Base-by-base conservation (phyloP, 1,284 basidiomycete genomes). In the Leccinum solheimii region DNA sequence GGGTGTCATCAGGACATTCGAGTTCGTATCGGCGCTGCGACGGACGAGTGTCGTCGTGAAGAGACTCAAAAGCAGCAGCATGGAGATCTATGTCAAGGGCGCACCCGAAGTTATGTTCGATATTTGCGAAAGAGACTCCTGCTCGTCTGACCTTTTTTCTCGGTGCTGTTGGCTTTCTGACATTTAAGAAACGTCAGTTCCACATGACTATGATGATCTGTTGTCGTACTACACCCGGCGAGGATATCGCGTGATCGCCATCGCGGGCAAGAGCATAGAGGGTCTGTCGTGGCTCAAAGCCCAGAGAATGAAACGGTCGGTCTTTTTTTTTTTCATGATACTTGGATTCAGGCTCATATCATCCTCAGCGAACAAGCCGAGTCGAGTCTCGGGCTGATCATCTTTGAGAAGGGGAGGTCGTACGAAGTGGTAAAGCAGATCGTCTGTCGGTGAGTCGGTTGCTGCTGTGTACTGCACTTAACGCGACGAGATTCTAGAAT, bases 41-140 rank as follows among this genome's bases (percentile, higher is more conserved):
- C 81, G 97, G 57, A 99, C 99, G 97, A 97, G 95, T 65, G 97
- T 99, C 30, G 87, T 99, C 59, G 97, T 98, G 69, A 99, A 98
- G 76, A 84, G 94, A 57, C 84, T 99, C 61, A 97, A 93, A 76
- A 96, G 95, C 65, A 87, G 79, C 54, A 94, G 92, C 72, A 98
- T 99, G 94, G 97, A 99, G 74, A 84, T 98, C 6, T 99, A 98
- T 74, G 96, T 97, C 72, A 99, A 99, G 75, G 97, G 97, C 23
- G 97, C 97, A 1, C 97, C 97, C 0, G 97, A 99, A 75, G 94
- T 97, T 59, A 99, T 99, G 95, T 76, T 80, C 3, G 96, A 97
- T 53, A 98, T 99, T 62, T 98, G 96, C 73, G 90, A 95, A 61
- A 89, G 83, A 64, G 85, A 90, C 56, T 92, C 94, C 13, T 90